Evolutionary conservation across 164 flowering plant genomes (phyloP).

Genomic region (Dillenia suffruticosa): DNA sequence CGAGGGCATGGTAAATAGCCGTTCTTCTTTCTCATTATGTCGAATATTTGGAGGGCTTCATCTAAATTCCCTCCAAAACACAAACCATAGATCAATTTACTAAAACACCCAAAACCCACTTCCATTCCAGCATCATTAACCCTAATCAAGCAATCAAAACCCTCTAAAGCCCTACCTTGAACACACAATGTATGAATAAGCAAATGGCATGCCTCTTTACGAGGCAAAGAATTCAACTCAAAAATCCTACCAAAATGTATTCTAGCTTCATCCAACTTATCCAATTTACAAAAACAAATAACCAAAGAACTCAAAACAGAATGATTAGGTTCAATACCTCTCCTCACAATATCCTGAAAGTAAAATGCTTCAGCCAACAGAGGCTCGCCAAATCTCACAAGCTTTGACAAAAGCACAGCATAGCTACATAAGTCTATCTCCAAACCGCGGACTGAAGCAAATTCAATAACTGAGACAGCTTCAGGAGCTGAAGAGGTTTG

Average conservation of each 20-base stretch:
- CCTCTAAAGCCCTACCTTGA: constrained; percentile 25
- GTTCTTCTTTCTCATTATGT: constrained; percentile 36
- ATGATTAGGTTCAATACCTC: constrained; percentile 22
- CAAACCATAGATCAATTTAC: constrained; percentile 25
- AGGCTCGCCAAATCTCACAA: constrained; percentile 22
- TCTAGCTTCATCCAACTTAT: constrained; percentile 33
- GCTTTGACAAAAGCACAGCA: no score
- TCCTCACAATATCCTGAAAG: constrained; percentile 8
- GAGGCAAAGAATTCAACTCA: constrained; percentile 9
- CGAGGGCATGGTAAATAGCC: constrained; percentile 25
- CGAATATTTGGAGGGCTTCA: constrained; percentile 34
- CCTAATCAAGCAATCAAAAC: constrained; percentile 22
- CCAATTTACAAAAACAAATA: constrained; percentile 26
- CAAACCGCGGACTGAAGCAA: constrained; percentile 8
- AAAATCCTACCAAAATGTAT: constrained; percentile 26
- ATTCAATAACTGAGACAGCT: constrained; percentile 23
- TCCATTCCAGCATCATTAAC: constrained; percentile 10
- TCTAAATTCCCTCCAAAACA: constrained; percentile 26
- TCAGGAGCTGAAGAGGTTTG: constrained; percentile 21
- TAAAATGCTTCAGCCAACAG: constrained; percentile 27
- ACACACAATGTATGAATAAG: constrained; percentile 23
- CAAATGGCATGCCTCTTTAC: constrained; percentile 17
- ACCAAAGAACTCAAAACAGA: constrained; percentile 31
- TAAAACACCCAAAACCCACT: constrained; percentile 18
- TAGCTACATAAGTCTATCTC: no score